phyloP scores from a whole-genome alignment of 2,329 filamentous ascomycete genomes.

The Neoarthrinium moseri region DNA sequence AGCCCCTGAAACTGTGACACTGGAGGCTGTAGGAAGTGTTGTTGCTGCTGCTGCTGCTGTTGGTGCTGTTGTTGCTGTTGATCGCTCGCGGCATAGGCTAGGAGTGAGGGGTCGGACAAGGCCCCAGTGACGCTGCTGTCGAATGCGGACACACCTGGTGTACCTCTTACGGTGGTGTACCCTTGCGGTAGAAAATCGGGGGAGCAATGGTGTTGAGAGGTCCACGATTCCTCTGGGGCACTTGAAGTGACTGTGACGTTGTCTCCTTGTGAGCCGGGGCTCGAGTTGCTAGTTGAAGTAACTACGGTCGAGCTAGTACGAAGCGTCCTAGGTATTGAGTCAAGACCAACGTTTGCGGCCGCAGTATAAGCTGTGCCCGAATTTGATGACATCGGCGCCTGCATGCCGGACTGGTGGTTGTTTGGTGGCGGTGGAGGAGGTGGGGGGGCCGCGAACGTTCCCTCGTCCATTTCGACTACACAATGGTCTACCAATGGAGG shows the following conservation, averaged over 20 bases:
- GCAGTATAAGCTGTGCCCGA: too few species aligned
- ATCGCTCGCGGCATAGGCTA: background rate
- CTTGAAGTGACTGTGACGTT: conserved; percentile 8
- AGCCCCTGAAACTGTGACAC: background rate
- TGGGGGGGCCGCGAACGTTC: conserved; percentile 29
- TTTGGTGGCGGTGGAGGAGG: background rate
- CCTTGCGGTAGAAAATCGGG: background rate
- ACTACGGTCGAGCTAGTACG: background rate
- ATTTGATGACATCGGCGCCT: too few species aligned
- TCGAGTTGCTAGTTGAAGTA: background rate
- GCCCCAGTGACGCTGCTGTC: background rate
- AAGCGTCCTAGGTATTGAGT: background rate
- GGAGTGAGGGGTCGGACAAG: background rate
- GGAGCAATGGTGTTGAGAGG: background rate
- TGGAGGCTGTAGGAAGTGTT: background rate
- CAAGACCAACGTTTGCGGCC: background rate
- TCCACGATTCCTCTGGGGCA: background rate
- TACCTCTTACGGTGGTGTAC: background rate
- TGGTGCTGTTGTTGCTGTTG: background rate
- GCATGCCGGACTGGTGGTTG: background rate
- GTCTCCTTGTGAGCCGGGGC: conserved; percentile 6
- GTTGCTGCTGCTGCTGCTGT: background rate
- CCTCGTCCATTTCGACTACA: conserved; percentile 52
- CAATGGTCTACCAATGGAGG: conserved; percentile 60
- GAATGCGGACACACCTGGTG: background rate